Conservation (phyloP, 768 basidiomycete species). For the Leucocoprinus sp. region DNA sequence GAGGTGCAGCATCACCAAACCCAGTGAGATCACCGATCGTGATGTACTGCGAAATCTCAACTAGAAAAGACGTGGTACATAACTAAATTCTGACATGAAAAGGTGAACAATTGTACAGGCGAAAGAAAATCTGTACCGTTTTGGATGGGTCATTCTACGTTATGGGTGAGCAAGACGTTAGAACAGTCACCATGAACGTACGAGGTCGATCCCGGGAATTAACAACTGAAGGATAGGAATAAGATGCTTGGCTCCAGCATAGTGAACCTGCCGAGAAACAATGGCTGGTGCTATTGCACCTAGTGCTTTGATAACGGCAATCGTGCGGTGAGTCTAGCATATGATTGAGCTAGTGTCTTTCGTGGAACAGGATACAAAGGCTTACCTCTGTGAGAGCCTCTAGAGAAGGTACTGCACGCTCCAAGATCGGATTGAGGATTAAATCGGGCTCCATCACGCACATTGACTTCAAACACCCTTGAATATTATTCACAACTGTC, state of each 20-base stretch:
- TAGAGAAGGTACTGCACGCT: constrained; percentile 79
- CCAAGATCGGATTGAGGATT: constrained; percentile 72
- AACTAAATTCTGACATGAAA: constrained; percentile 34
- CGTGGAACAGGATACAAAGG: constrained; percentile 12
- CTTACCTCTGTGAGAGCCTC: constrained; percentile 87
- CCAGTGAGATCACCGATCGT: constrained; percentile 58
- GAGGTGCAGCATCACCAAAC: constrained; percentile 21
- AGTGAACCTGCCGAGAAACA: constrained; percentile 71
- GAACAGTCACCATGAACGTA: constrained; percentile 24
- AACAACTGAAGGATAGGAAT: constrained; percentile 73
- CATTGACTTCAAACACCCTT: constrained; percentile 77
- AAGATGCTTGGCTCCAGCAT: constrained; percentile 75
- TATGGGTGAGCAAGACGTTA: constrained; percentile 8
- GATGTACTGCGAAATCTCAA: constrained; percentile 68
- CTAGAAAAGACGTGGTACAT: constrained; percentile 68
- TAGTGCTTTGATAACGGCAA: constrained; percentile 79
- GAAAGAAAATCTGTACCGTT: constrained; percentile 43
- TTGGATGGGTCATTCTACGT: constrained; percentile 69
- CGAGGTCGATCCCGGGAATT: constrained; percentile 82
- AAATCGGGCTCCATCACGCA: constrained; percentile 80
- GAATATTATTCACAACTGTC: constrained; percentile 65
- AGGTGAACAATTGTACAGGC: background rate
- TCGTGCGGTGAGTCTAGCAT: constrained; percentile 72
- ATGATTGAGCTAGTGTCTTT: background rate
- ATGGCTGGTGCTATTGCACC: constrained; percentile 75